Evolutionary conservation across 73 alveolate species (phyloP).

Genomic region (Paraurostyla sp.): DNA sequence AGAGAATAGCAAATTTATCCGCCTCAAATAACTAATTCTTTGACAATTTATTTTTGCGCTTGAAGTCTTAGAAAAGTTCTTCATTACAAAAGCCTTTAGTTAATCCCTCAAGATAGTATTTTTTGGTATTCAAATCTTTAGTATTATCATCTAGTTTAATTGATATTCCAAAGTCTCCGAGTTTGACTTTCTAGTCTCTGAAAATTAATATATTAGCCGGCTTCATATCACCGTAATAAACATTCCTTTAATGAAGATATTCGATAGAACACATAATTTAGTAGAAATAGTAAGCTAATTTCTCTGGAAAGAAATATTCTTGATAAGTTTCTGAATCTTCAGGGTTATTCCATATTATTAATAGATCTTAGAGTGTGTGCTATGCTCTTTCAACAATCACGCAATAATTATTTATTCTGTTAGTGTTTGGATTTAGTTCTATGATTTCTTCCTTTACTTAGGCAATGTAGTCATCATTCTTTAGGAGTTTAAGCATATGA

Average conservation of each 20-base stretch:
- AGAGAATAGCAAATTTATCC: constrained; percentile 2
- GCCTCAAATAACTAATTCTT: not conserved
- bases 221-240: constrained; percentile 63
- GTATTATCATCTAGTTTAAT: not conserved
- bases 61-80: not conserved
- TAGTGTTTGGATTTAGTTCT: not conserved
- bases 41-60: not conserved
- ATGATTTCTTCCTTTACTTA: constrained; percentile 63
- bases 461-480: constrained; percentile 17
- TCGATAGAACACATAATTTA: not conserved
- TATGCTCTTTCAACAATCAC: constrained; percentile 56
- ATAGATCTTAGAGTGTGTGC: not conserved
- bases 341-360: not conserved
- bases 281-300: constrained; percentile 31
- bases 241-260: constrained; percentile 38
- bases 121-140: not conserved
- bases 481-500: not conserved
- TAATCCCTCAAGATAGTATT: not conserved
- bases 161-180: constrained; percentile 64
- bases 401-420: not conserved
- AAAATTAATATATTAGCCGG: constrained; percentile 55
- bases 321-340: not conserved
- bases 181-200: constrained; percentile 31
- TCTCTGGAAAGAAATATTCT: constrained; percentile 28
- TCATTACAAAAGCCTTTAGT: not conserved